Evolutionary conservation across 1,284 basidiomycete genomes (phyloP).

Genomic region (Ustilago loliicola): DNA sequence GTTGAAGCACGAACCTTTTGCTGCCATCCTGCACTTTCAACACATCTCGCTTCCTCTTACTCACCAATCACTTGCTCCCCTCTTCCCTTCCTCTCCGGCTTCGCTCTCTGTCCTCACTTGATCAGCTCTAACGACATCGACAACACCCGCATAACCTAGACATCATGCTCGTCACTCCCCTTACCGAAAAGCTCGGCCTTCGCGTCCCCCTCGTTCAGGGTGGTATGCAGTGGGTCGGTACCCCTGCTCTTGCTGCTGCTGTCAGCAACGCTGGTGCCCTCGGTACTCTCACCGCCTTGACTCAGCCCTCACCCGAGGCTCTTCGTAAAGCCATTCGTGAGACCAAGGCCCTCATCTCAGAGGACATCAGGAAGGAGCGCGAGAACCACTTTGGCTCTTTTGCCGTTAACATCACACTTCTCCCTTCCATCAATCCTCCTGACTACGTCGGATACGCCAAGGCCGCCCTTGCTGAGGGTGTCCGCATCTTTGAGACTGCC

Average conservation of each 20-base stretch:
- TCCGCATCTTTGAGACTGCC: constrained; percentile 91
- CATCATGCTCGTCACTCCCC: constrained; percentile 65
- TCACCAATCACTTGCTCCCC: background rate
- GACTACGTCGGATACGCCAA: constrained; percentile 87
- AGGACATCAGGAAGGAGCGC: constrained; percentile 51
- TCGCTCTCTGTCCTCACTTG: background rate
- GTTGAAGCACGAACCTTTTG: background rate
- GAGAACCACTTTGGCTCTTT: constrained; percentile 61
- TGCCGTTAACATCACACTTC: constrained; percentile 90
- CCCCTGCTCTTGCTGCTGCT: constrained; percentile 81
- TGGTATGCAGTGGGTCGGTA: constrained; percentile 78
- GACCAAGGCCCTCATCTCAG: constrained; percentile 73
- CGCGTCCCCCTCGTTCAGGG: constrained; percentile 68
- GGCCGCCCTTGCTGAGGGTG: constrained; percentile 88
- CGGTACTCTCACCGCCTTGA: constrained; percentile 86
- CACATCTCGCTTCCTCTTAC: background rate
- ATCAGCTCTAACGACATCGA: background rate
- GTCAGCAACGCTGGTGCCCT: constrained; percentile 89
- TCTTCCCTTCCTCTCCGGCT: background rate
- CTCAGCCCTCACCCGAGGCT: constrained; percentile 86
- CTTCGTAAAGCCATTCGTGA: constrained; percentile 86
- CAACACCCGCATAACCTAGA: background rate
- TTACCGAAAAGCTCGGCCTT: constrained; percentile 71
- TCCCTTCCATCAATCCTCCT: constrained; percentile 90
- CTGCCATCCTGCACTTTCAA: background rate